Evolutionary conservation across 1,284 basidiomycete genomes (phyloP).

Genomic region (Sanghuangporus weigelae): DNA sequence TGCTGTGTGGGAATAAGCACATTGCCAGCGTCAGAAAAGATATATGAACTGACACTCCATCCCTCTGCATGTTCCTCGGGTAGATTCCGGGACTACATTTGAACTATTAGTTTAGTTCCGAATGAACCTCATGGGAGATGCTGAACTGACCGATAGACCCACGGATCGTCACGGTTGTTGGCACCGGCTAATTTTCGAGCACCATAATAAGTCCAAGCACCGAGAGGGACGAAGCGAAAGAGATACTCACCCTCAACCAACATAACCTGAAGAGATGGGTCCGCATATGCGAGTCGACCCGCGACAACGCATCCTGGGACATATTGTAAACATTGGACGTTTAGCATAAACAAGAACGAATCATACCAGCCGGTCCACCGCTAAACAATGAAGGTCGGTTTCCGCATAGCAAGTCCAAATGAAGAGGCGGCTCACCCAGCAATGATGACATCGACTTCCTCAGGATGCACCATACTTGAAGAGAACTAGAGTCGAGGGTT

Average conservation of each 20-base stretch:
- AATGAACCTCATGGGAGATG: background rate
- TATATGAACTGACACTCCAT: slow-evolving; percentile 47
- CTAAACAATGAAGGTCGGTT: slow-evolving; percentile 27
- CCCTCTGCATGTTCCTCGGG: slow-evolving; percentile 62
- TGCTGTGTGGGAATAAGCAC: slow-evolving; percentile 32
- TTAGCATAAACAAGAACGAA: background rate
- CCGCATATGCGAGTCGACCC: slow-evolving; percentile 63
- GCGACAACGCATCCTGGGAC: slow-evolving; percentile 47
- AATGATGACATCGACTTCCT: slow-evolving; percentile 73
- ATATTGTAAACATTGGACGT: background rate
- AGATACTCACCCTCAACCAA: slow-evolving; percentile 55
- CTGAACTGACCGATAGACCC: slow-evolving; percentile 51
- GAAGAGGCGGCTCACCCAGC: slow-evolving; percentile 30
- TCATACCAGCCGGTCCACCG: slow-evolving; percentile 56
- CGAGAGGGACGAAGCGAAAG: too few relatives aligned
- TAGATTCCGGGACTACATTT: slow-evolving; percentile 54
- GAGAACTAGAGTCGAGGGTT: background rate
- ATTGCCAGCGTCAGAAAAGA: background rate
- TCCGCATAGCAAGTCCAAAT: background rate
- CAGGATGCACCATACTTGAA: slow-evolving; percentile 45
- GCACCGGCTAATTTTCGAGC: slow-evolving; percentile 42
- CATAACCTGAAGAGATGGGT: slow-evolving; percentile 69
- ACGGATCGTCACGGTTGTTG: slow-evolving; percentile 69
- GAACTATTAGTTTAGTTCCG: background rate
- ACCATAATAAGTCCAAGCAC: background rate